Evolutionary conservation across 1,284 basidiomycete species (phyloP).

Genomic region (Ustilago sp.): DNA sequence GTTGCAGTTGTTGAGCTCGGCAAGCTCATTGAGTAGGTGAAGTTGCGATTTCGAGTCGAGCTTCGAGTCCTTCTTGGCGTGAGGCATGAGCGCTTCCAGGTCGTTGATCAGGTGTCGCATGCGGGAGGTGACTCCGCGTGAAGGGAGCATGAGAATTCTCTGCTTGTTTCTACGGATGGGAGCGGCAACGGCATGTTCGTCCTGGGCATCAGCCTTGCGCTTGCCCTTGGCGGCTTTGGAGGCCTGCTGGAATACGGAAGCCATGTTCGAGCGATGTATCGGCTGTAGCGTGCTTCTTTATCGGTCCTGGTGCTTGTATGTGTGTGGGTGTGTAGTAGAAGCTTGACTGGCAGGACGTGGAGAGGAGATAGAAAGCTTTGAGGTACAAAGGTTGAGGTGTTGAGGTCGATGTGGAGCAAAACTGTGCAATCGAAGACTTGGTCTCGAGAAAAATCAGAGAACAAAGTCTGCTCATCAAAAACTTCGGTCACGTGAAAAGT

Average conservation of each 20-base stretch:
- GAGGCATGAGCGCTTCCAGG: slow-evolving; percentile 87
- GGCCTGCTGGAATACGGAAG: slow-evolving; percentile 54
- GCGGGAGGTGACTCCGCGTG: slow-evolving; percentile 91
- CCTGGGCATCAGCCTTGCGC: slow-evolving; percentile 49
- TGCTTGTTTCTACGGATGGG: slow-evolving; percentile 71
- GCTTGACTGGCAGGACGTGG: neutral
- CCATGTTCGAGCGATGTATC: slow-evolving; percentile 23
- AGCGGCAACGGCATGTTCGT: slow-evolving; percentile 21
- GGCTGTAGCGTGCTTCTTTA: neutral
- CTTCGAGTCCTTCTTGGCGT: slow-evolving; percentile 83
- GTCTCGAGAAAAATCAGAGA: neutral
- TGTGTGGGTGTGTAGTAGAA: neutral
- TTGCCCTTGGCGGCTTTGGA: slow-evolving; percentile 53
- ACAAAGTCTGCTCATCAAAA: neutral
- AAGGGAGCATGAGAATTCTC: slow-evolving; percentile 87
- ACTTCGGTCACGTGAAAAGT: neutral
- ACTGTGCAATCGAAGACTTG: neutral
- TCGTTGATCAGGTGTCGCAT: slow-evolving; percentile 99
- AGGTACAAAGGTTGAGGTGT: neutral
- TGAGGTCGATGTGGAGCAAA: slow-evolving; percentile 1
- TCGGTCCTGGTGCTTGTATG: neutral
- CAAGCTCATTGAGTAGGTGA: slow-evolving; percentile 92
- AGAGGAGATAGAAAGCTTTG: neutral
- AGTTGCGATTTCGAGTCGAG: slow-evolving; percentile 97
- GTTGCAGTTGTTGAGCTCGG: slow-evolving; percentile 97